Evolutionary conservation across 2,329 filamentous ascomycete species (phyloP), one percentile per base, ranked within the genome.

Genomic region (Shiraia bambusicola): DNA sequence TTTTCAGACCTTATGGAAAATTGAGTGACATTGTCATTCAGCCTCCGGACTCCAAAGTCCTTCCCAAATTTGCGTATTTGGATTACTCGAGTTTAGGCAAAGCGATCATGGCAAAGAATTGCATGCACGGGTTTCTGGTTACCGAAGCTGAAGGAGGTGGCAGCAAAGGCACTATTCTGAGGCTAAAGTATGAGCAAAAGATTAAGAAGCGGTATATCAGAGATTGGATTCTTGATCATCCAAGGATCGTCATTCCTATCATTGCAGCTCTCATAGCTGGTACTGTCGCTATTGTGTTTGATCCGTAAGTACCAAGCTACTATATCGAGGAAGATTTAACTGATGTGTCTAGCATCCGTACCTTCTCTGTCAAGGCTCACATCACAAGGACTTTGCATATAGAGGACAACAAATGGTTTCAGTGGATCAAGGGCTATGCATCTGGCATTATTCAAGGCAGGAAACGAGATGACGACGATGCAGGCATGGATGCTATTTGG

Each of bases 1-100:
- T 95, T 32, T 95, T 97, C 63, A 82, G 93, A 27, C 83, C 81
- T 34, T 98, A 95, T 67, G 93, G 93, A 16, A 95, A 95, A 66
- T 82, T 98, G 36, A 78, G 82, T 16, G 89, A 97, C 54, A 96
- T 98, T 44, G 76, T 81, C 2, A 80, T 84, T 1, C 89, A 96
- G 62, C 81, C 89, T 0, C 83, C 85, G 3, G 91, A 95, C 59
- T 95, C 90, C 9, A 96, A 96, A 67, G 75, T 89, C 2, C 61
- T 87, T 2, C 92, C 93, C 0, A 84, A 83, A 56, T 95, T 82
- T 66, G 90, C 91, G 0, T 81, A 83, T 38, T 69, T 97, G 15
- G 87, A 90, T 59, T 97, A 93, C 58, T 76, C 81, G 1, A 76
- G 80, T 6, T 76, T 87, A 11, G 79, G 87, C 26, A 85, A 87